A percentile compares a stretch with the other conserved stretches of the same genome.
Evolutionary conservation across 1,139 yeast genomes (phyloP).

Genomic region (Dujonia santamariae): DNA sequence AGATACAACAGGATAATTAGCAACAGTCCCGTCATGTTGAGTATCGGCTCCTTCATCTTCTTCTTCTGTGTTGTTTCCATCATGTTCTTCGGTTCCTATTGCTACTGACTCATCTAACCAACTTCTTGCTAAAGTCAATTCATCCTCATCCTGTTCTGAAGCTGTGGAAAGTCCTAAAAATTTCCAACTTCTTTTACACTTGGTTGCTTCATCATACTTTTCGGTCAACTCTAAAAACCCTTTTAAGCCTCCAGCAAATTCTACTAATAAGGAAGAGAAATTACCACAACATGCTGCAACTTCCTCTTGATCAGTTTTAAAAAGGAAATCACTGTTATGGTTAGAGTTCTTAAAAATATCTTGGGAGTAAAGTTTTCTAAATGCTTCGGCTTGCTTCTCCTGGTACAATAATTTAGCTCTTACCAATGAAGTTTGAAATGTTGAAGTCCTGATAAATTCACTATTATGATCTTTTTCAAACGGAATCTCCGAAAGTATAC

Average conservation of each 20-base stretch:
- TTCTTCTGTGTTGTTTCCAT: too few relatives aligned
- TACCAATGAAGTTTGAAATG: constrained; percentile 47
- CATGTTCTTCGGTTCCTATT: too few relatives aligned
- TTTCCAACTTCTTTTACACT: constrained; percentile 6
- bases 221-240: constrained; percentile 47
- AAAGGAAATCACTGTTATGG: constrained; percentile 32
- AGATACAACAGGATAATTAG: too few relatives aligned
- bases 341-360: constrained; percentile 41
- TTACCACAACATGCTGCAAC: constrained; percentile 86
- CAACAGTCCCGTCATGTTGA: too few relatives aligned
- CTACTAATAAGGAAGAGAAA: constrained; percentile 62
- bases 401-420: constrained; percentile 56
- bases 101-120: not conserved
- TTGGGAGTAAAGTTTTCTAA: constrained; percentile 57
- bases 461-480: constrained; percentile 36
- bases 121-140: not conserved
- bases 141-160: not conserved
- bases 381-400: constrained; percentile 54
- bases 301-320: constrained; percentile 68
- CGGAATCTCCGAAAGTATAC: constrained; percentile 59
- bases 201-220: constrained; percentile 33
- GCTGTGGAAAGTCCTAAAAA: not conserved
- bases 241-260: constrained; percentile 58
- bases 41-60: too few relatives aligned
- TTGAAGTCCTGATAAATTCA: constrained; percentile 35